These are phyloP conservation scores for Hypoxylon rubiginosum DNA, from an alignment of 2,329 filamentous ascomycete genomes.

Conservation along the genomic window DNA sequence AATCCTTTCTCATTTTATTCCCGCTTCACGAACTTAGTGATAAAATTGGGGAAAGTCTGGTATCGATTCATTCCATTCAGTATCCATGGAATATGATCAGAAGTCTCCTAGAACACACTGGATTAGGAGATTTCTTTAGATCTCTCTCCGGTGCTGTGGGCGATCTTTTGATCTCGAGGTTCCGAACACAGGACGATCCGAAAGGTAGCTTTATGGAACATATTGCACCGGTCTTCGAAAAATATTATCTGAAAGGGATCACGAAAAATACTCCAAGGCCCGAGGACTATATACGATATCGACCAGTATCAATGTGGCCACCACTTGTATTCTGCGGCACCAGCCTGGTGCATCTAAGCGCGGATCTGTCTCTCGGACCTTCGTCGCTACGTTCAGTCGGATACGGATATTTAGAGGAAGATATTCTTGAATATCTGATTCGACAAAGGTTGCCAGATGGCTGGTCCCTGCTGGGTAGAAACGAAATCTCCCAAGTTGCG, in stretches of 20 bases:
- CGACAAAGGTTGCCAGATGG: slow-evolving; percentile 1
- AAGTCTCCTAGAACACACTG: slow-evolving; percentile 12
- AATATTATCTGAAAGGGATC: not conserved
- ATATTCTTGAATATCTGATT: slow-evolving; percentile 13
- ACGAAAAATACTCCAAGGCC: not conserved
- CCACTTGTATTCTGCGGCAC: slow-evolving; percentile 6
- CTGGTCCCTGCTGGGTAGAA: slow-evolving; percentile 8
- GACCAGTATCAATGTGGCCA: not conserved
- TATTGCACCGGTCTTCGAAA: not conserved
- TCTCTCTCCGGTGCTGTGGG: slow-evolving; percentile 9
- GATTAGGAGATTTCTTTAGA: slow-evolving; percentile 11
- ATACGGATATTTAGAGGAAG: not conserved
- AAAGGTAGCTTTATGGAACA: not conserved
- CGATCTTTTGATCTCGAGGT: slow-evolving; percentile 2
- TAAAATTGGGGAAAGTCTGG: not conserved
- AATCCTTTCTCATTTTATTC: slow-evolving; percentile 15
- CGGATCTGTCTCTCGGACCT: slow-evolving; percentile 5
- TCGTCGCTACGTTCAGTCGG: not conserved
- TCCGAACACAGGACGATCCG: not conserved
- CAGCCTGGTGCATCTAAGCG: not conserved
- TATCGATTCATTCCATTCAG: not conserved
- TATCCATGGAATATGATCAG: slow-evolving; percentile 4
- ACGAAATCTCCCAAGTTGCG: slow-evolving; percentile 1
- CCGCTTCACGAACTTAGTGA: slow-evolving; percentile 16
- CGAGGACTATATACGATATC: not conserved